Evolutionary conservation across 495 filamentous ascomycete genomes (phyloP), one percentile per base, ranked within the genome.

Genomic region (Talaromyces wortmannii): DNA sequence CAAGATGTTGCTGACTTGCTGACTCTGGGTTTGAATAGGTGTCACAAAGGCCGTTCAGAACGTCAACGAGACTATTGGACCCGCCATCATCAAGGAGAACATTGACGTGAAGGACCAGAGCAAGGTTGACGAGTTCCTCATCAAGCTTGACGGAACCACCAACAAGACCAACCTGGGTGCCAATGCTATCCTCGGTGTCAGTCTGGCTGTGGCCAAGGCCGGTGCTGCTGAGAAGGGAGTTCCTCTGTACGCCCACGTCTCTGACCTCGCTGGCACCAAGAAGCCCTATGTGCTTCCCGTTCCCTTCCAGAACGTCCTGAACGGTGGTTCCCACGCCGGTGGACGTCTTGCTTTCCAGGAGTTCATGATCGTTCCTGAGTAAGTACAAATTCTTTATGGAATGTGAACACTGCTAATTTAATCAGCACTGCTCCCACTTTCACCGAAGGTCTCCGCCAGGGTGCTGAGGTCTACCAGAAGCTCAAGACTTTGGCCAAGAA

Each of bases 291-390:
- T 99, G 57, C 87, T 99, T 10, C 95, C 95, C 52, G 95, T 99
- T 55, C 95, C 95, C 59, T 99, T 99, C 88, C 89, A 91, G 91
- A 99, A 99, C 80, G 95, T 99, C 68, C 83, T 99, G 58, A 99
- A 99, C 76, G 95, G 95, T 77, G 94, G 94, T 69, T 97, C 92
- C 65, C 95, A 99, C 80, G 95, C 95, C 60, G 95, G 95, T 83
- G 95, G 95, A 66, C 90, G 94, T 72, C 81, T 99, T 55, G 95
- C 95, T 59, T 99, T 99, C 87, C 95, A 99, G 78, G 95, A 99
- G 76, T 99, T 99, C 85, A 99, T 99, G 95, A 96, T 99, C 65
- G 95, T 97, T 48, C 95, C 95, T 57, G 85, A 81, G 85, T 87
- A 74, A 70, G 83, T 77, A n/a, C 10, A 23, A 18, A 17, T 30